Evolutionary conservation across 805 yeast genomes (phyloP).

Genomic region (Yarrowia sp.): DNA sequence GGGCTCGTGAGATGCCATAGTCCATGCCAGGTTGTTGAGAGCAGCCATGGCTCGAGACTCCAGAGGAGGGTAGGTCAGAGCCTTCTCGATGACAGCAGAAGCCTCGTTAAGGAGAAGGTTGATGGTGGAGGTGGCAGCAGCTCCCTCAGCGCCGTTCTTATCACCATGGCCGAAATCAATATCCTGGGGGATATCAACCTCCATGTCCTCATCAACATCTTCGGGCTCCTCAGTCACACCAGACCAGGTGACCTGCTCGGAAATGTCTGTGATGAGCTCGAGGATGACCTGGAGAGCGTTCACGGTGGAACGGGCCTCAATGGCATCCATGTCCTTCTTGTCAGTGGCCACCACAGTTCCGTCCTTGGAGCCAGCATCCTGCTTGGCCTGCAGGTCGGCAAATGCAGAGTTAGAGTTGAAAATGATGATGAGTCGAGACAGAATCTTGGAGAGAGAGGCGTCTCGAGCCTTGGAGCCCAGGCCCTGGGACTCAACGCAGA

Average conservation of each 20-base stretch:
- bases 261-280: slow-evolving; percentile 72
- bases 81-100: slow-evolving; percentile 37
- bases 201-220: slow-evolving; percentile 30
- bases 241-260: slow-evolving; percentile 53
- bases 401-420: slow-evolving; percentile 28
- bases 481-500: slow-evolving; percentile 28
- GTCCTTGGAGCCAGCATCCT: slow-evolving; percentile 30
- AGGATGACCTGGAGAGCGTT: slow-evolving; percentile 67
- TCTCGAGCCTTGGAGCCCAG: slow-evolving; percentile 27
- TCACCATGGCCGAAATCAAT: slow-evolving; percentile 17
- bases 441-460: slow-evolving; percentile 28
- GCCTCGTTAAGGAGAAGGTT: slow-evolving; percentile 27
- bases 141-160: slow-evolving; percentile 16
- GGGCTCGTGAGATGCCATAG: slow-evolving; percentile 39
- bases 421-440: slow-evolving; percentile 27
- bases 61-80: slow-evolving; percentile 44
- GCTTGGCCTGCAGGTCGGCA: slow-evolving; percentile 20
- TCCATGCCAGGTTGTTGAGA: slow-evolving; percentile 71
- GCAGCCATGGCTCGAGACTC: slow-evolving; percentile 58
- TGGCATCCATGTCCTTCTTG: slow-evolving; percentile 29
- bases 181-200: slow-evolving; percentile 26
- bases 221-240: slow-evolving; percentile 27
- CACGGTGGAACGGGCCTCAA: slow-evolving; percentile 42
- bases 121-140: slow-evolving; percentile 30
- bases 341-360: slow-evolving; percentile 32